phyloP scores from a whole-genome alignment of 371 early-diverging fungal species.

The Mucor indicus region DNA sequence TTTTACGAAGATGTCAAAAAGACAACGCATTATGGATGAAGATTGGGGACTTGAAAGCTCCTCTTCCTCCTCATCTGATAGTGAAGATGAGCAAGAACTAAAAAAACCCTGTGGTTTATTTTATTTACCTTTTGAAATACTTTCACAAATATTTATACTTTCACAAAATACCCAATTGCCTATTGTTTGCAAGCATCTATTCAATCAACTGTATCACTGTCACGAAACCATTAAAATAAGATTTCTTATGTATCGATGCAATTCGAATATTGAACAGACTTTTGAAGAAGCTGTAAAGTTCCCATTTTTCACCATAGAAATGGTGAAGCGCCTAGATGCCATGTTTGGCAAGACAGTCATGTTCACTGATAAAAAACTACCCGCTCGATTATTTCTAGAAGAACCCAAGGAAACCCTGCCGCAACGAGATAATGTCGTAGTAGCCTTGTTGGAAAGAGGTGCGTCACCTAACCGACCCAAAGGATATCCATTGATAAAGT shows the following conservation, averaged over 20 bases:
- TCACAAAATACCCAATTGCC: conserved; percentile 38
- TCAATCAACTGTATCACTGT: conserved; percentile 23
- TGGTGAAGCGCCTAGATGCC: conserved; percentile 27
- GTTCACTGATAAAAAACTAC: conserved; percentile 30
- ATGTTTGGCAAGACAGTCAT: conserved; percentile 2
- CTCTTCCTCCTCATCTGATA: conserved; percentile 9
- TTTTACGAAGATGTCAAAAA: conserved; percentile 17
- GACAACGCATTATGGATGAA: conserved; percentile 10
- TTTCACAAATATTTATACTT: conserved; percentile 34
- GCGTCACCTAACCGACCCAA: conserved; percentile 44
- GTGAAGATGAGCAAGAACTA: conserved; percentile 6
- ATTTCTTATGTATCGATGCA: conserved; percentile 31
- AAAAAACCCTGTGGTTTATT: conserved; percentile 6
- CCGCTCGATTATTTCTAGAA: conserved; percentile 29
- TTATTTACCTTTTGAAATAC: conserved; percentile 37
- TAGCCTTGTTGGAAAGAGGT: conserved; percentile 32
- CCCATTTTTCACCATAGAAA: conserved; percentile 26
- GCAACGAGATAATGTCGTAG: conserved; percentile 15
- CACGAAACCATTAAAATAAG: conserved; percentile 23
- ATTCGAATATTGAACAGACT: conserved; percentile 15
- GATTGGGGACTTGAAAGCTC: conserved; percentile 13
- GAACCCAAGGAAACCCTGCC: conserved; percentile 3
- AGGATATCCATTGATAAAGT: conserved; percentile 55
- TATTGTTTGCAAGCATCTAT: conserved; percentile 18
- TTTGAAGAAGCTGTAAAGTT: conserved; percentile 26